A percentile compares a stretch with the other conserved stretches of the same genome.
phyloP scores from a whole-genome alignment of 257 asterid species.

The Solanum etuberosum region DNA sequence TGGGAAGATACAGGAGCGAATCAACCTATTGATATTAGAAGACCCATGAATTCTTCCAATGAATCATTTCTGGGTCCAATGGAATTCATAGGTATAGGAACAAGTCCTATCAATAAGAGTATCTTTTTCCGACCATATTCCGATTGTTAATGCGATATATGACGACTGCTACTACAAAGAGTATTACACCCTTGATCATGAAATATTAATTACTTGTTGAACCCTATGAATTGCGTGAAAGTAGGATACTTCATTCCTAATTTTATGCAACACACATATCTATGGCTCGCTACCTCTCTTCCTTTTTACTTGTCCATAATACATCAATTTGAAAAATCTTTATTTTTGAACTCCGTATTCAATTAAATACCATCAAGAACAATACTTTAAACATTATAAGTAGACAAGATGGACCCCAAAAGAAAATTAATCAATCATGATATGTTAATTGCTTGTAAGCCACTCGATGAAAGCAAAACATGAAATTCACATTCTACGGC shows the following conservation, averaged over 20 bases:
- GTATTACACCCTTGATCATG: neutral
- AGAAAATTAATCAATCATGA: neutral
- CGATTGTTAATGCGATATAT: too few species aligned
- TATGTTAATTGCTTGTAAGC: neutral
- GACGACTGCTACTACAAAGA: too few species aligned
- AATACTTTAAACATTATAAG: neutral
- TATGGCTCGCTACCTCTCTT: neutral
- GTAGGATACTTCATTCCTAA: neutral
- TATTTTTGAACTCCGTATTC: neutral
- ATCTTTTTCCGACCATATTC: neutral
- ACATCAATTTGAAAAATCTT: neutral
- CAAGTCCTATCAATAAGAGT: too few species aligned
- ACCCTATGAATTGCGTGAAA: neutral
- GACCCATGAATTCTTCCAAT: neutral
- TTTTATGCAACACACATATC: neutral
- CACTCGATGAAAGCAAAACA: neutral
- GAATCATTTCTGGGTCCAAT: neutral
- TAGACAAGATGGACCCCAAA: neutral
- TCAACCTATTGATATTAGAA: too few species aligned
- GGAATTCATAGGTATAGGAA: neutral
- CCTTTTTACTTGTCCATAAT: neutral
- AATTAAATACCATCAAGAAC: neutral
- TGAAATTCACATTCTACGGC: neutral
- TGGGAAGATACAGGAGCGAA: neutral
- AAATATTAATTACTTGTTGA: too few species aligned